A percentile compares a stretch with the other conserved stretches of the same genome.
These are phyloP conservation scores for Salix viminalis DNA, from an alignment of 345 rosid genomes.

Conservation along the genomic window DNA sequence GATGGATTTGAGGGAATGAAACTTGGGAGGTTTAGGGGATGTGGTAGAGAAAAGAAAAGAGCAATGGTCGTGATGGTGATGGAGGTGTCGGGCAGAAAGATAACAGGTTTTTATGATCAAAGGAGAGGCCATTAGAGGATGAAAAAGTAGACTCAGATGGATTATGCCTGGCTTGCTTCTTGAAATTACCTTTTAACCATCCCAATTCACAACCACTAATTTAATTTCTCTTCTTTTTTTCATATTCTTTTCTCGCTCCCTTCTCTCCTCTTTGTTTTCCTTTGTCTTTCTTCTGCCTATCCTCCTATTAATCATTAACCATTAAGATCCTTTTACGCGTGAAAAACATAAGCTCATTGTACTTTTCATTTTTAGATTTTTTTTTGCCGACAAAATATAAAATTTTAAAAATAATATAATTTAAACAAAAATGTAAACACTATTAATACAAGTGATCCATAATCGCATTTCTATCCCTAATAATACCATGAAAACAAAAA, in stretches of 20 bases:
- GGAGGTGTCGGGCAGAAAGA: conserved; percentile 6
- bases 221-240: not conserved
- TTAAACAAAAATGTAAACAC: too few relatives aligned
- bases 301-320: not conserved
- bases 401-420: too few relatives aligned
- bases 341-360: too few relatives aligned
- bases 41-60: not conserved
- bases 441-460: too few relatives aligned
- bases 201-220: not conserved
- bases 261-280: not conserved
- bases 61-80: not conserved
- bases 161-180: not conserved
- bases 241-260: too few relatives aligned
- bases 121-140: conserved; percentile 38
- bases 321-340: not conserved
- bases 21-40: not conserved
- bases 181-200: conserved; percentile 4
- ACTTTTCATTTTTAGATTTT: too few relatives aligned
- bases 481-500: too few relatives aligned
- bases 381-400: too few relatives aligned
- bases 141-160: not conserved
- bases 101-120: conserved; percentile 32
- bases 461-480: too few relatives aligned
- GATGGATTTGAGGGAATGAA: conserved; percentile 9
- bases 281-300: not conserved